These are phyloP conservation scores for Phlebiopsis flavidoalba DNA, from an alignment of 768 basidiomycete genomes.

Conservation along the genomic window DNA sequence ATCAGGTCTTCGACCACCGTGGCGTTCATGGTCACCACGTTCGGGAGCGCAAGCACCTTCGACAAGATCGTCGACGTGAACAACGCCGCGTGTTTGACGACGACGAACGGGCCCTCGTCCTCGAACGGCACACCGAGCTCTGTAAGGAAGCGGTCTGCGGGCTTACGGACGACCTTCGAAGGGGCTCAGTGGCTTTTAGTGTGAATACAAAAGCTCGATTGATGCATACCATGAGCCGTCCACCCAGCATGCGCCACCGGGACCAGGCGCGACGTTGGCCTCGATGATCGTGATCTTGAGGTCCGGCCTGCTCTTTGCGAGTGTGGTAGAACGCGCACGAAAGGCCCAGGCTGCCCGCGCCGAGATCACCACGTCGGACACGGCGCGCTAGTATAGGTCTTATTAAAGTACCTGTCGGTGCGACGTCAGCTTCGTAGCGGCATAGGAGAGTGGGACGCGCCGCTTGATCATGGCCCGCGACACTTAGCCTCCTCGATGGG, in stretches of 20 bases:
- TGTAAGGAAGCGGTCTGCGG: constrained; percentile 64
- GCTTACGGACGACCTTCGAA: constrained; percentile 67
- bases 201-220: too few species aligned
- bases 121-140: constrained; percentile 71
- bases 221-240: constrained; percentile 79
- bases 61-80: constrained; percentile 77
- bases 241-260: constrained; percentile 71
- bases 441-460: constrained; percentile 14
- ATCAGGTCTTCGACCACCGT: constrained; percentile 81
- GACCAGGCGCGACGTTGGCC: constrained; percentile 66
- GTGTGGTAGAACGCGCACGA: constrained; percentile 62
- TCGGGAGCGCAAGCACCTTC: constrained; percentile 62
- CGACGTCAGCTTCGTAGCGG: background rate
- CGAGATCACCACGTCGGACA: constrained; percentile 77
- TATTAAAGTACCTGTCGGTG: constrained; percentile 56
- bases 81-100: constrained; percentile 78
- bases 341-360: constrained; percentile 61
- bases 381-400: constrained; percentile 62
- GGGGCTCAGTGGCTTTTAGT: background rate
- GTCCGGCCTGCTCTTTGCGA: constrained; percentile 64
- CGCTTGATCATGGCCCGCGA: constrained; percentile 74
- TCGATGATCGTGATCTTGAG: constrained; percentile 64
- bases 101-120: constrained; percentile 72
- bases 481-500: constrained; percentile 76
- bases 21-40: constrained; percentile 72